Percentiles rank a stretch among this genome's conserved stretches.
Evolutionary conservation across 768 basidiomycete genomes (phyloP).

Genomic region (Amanita rimosa): DNA sequence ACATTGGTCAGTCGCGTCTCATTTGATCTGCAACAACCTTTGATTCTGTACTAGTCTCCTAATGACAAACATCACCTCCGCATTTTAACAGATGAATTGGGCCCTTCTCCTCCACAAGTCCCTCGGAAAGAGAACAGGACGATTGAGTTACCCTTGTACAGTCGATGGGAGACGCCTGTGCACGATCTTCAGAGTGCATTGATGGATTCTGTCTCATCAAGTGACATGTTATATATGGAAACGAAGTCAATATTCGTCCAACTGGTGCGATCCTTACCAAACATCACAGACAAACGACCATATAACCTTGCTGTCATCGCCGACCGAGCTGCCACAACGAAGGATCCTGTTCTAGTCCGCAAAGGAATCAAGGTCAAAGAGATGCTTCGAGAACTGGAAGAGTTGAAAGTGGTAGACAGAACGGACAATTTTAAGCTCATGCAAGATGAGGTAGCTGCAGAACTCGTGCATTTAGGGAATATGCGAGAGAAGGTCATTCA

Average conservation of each 20-base stretch:
- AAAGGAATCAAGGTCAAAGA: constrained; percentile 99
- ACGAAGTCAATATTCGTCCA: constrained; percentile 99
- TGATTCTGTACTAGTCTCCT: constrained; percentile 51
- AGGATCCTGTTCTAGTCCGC: constrained; percentile 90
- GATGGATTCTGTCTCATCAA: constrained; percentile 94
- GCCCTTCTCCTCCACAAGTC: constrained; percentile 86
- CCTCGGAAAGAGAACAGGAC: constrained; percentile 97
- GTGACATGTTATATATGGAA: constrained; percentile 99
- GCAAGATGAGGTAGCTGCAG: constrained; percentile 94
- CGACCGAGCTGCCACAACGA: constrained; percentile 93
- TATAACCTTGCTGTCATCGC: constrained; percentile 85
- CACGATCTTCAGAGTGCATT: constrained; percentile 95
- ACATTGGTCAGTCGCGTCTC: constrained; percentile 53
- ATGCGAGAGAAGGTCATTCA: constrained; percentile 89
- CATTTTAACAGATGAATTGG: constrained; percentile 93
- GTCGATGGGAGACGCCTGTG: constrained; percentile 98
- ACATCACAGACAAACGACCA: constrained; percentile 72
- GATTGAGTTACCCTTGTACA: constrained; percentile 85
- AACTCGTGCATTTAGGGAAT: constrained; percentile 94
- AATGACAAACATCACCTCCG: constrained; percentile 97
- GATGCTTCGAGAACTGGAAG: constrained; percentile 94
- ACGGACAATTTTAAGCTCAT: constrained; percentile 84
- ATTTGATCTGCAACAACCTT: background rate
- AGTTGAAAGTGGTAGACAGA: constrained; percentile 74
- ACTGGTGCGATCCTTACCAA: constrained; percentile 89